These are phyloP conservation scores for Aspergillus tubingensis DNA, from an alignment of 2,329 filamentous ascomycete species.

Conservation along the genomic window DNA sequence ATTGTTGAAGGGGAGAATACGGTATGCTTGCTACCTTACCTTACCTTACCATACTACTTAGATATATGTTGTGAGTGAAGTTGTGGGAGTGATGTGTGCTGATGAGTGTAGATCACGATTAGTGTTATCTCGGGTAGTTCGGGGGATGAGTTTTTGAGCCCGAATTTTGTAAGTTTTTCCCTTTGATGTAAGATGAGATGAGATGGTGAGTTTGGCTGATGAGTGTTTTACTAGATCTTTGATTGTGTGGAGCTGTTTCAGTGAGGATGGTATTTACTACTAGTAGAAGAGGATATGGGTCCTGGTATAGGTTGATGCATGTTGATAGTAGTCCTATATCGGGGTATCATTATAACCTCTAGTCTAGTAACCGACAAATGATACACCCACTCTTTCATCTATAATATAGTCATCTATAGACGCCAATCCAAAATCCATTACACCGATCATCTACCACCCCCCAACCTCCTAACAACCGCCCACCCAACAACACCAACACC, in stretches of 20 bases:
- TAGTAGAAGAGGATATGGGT: no score
- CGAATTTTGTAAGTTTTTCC: slow-evolving; percentile 50
- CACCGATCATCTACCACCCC: background rate
- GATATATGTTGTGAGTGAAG: no score
- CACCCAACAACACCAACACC: slow-evolving; percentile 9
- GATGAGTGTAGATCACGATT: slow-evolving; percentile 52
- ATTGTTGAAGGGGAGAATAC: slow-evolving; percentile 64
- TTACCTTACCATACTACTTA: background rate
- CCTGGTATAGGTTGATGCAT: no score
- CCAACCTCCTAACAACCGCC: slow-evolving; percentile 8
- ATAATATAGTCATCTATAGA: background rate
- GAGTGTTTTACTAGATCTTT: slow-evolving; percentile 24
- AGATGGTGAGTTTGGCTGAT: background rate
- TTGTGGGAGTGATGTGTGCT: background rate
- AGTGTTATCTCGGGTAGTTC: slow-evolving; percentile 60
- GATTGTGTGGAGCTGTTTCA: slow-evolving; percentile 36
- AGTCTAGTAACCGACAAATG: no score
- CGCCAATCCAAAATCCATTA: no score
- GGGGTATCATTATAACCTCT: no score
- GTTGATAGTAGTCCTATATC: no score
- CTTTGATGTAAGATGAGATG: background rate
- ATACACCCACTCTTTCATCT: background rate
- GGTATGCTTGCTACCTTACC: slow-evolving; percentile 16
- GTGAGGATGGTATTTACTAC: slow-evolving; percentile 12
- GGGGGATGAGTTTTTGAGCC: slow-evolving; percentile 57